Conservation (phyloP, 2,329 filamentous ascomycete species). For the Fusarium caatingaense region DNA sequence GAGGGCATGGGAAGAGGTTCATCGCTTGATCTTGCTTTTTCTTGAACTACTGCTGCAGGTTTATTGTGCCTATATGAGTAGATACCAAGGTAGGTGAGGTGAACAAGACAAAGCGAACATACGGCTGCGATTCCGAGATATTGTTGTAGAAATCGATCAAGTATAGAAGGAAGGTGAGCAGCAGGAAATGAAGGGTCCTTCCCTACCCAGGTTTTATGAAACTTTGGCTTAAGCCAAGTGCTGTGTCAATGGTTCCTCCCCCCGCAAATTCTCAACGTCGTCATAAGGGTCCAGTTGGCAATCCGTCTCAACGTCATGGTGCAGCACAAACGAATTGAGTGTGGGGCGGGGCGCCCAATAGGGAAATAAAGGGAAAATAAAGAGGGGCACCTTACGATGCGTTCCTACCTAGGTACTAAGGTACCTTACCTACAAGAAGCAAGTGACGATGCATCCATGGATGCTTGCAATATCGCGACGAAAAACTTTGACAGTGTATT, state of each 20-base stretch:
- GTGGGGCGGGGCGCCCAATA: neutral
- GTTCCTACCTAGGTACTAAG: neutral
- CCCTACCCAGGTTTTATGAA: constrained; percentile 14
- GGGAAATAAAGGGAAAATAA: neutral
- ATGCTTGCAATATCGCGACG: neutral
- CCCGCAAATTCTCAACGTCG: constrained; percentile 26
- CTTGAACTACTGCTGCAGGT: neutral
- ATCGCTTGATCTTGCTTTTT: constrained; percentile 2
- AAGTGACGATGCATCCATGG: neutral
- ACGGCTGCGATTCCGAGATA: neutral
- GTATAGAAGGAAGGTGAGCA: neutral
- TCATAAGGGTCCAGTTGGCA: constrained; percentile 39
- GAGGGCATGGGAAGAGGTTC: neutral
- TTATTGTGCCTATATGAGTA: neutral
- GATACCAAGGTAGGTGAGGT: neutral
- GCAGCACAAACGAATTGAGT: constrained; percentile 26
- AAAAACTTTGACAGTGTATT: neutral
- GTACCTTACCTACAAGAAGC: neutral
- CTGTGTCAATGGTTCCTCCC: neutral
- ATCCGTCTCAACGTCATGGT: constrained; percentile 32
- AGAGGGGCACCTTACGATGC: neutral
- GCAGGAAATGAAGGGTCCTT: neutral
- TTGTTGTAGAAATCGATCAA: neutral
- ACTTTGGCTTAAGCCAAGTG: neutral
- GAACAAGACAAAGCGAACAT: neutral